phyloP scores from a whole-genome alignment of 2,329 filamentous ascomycete genomes.

The Fusarium fracticaudum region DNA sequence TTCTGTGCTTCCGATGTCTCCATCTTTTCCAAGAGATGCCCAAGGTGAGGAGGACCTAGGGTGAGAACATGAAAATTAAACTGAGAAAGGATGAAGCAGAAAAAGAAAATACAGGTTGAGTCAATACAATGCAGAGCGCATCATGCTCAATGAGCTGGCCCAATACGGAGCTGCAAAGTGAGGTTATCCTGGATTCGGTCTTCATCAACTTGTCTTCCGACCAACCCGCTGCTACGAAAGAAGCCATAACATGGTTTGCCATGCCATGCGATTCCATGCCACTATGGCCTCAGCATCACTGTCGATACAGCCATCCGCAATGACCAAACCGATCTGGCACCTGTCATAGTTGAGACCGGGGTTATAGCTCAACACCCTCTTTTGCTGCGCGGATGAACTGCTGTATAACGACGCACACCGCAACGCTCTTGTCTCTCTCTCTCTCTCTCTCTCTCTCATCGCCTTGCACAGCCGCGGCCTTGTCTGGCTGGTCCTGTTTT shows the following conservation, averaged over 20 bases:
- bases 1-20: conserved; percentile 21
- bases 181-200: conserved; percentile 27
- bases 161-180: conserved; percentile 14
- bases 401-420: conserved; percentile 33
- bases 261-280: conserved; percentile 14
- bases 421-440: conserved; percentile 31
- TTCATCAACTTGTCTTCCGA: conserved; percentile 13
- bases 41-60: neutral
- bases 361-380: conserved; percentile 12
- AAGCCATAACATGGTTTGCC: conserved; percentile 12
- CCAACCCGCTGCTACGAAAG: conserved; percentile 9
- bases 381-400: conserved; percentile 25
- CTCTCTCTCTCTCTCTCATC: conserved; percentile 23
- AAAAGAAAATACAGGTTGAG: conserved; percentile 23
- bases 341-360: conserved; percentile 31
- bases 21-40: conserved; percentile 25
- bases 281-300: conserved; percentile 34
- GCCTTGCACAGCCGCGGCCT: conserved; percentile 35
- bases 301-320: conserved; percentile 11
- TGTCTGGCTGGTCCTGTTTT: conserved; percentile 21
- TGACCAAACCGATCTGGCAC: conserved; percentile 33
- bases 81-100: conserved; percentile 6
- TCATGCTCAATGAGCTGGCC: conserved; percentile 31
- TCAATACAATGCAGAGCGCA: conserved; percentile 20
- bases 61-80: neutral